Conservation (phyloP, 345 rosid genomes). For the Populus simonii region DNA sequence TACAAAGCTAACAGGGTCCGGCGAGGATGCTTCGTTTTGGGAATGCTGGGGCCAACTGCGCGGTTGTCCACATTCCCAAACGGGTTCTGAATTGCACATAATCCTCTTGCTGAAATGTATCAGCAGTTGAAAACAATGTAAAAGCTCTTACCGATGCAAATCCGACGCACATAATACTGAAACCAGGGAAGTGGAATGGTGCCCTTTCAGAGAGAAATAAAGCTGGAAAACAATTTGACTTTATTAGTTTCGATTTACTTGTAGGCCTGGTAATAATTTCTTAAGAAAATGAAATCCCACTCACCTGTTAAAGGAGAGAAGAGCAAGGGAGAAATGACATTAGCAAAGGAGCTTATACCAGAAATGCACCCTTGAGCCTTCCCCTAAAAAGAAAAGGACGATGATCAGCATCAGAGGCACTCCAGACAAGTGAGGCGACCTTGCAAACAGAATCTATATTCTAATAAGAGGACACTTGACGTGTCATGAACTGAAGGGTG, state of each 20-base stretch:
- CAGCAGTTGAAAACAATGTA: not conserved
- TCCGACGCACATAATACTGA: slow-evolving; percentile 78
- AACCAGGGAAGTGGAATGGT: slow-evolving; percentile 83
- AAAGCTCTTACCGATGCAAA: slow-evolving; percentile 54
- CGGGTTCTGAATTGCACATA: not conserved
- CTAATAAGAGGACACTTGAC: not conserved
- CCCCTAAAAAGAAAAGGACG: slow-evolving; percentile 44
- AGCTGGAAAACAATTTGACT: slow-evolving; percentile 41
- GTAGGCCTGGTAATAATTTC: not conserved
- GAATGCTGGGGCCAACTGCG: too few species aligned
- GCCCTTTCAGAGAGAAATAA: slow-evolving; percentile 77
- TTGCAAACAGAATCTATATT: not conserved
- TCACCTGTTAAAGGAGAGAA: slow-evolving; percentile 89
- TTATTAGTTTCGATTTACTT: slow-evolving; percentile 7
- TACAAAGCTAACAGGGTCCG: not conserved
- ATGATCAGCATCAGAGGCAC: not conserved
- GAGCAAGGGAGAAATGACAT: slow-evolving; percentile 61
- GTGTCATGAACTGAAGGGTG: not conserved
- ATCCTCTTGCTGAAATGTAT: not conserved
- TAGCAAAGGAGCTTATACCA: slow-evolving; percentile 71
- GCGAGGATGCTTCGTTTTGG: not conserved
- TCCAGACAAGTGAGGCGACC: not conserved
- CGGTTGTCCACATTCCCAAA: too few species aligned
- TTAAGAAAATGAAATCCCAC: not conserved
- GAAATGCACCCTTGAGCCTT: slow-evolving; percentile 91